Conservation (phyloP, 352 stramenopile species). For the Phytopythium oedochilum region DNA sequence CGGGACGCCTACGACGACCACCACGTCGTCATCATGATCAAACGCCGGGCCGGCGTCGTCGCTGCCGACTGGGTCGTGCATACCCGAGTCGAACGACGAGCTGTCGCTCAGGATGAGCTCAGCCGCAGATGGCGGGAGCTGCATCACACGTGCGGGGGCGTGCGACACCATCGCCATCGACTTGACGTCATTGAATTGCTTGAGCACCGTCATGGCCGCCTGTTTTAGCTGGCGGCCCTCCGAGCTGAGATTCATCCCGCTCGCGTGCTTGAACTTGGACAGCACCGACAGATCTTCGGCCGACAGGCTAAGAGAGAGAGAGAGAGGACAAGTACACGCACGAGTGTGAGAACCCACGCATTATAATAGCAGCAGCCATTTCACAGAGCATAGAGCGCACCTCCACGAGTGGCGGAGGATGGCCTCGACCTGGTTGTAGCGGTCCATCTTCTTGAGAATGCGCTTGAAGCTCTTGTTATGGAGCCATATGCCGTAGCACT, state of each 20-base stretch:
- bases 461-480: conserved; percentile 66
- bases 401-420: conserved; percentile 58
- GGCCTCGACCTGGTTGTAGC: conserved; percentile 52
- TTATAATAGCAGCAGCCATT: no score
- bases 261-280: conserved; percentile 64
- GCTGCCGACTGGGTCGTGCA: conserved; percentile 15
- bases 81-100: conserved; percentile 17
- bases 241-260: conserved; percentile 47
- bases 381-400: conserved; percentile 16
- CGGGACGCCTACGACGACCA: not conserved
- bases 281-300: conserved; percentile 35
- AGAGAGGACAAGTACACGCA: not conserved
- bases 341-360: not conserved
- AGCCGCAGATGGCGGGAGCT: conserved; percentile 6
- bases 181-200: conserved; percentile 23
- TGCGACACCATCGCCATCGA: conserved; percentile 26
- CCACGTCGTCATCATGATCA: conserved; percentile 4
- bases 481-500: conserved; percentile 51
- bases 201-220: conserved; percentile 41
- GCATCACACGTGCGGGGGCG: conserved; percentile 9
- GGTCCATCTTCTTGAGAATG: conserved; percentile 67
- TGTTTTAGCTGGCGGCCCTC: conserved; percentile 58
- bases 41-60: not conserved
- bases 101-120: conserved; percentile 7
- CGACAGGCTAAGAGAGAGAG: conserved; percentile 18